Conservation (phyloP, 1,284 basidiomycete species). For the Cryptococcus depauperatus region DNA sequence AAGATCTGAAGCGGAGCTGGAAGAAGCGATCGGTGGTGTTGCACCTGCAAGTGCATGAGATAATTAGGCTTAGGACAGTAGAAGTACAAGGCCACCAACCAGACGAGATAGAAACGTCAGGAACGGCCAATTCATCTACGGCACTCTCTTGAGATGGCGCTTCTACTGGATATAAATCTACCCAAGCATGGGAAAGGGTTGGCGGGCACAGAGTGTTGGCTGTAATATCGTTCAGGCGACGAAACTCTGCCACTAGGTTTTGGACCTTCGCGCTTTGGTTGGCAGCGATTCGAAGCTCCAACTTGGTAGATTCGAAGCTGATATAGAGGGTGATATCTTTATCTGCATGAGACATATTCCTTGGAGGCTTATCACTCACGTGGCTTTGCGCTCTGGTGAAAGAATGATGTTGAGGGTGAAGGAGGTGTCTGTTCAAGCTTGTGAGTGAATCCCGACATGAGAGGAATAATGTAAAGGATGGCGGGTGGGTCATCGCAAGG, state of each 20-base stretch:
- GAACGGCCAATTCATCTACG: too few relatives aligned
- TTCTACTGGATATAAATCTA: slow-evolving; percentile 24
- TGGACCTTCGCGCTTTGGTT: slow-evolving; percentile 25
- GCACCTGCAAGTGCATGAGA: too few relatives aligned
- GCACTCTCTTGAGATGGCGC: slow-evolving; percentile 1
- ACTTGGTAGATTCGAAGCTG: slow-evolving; percentile 58
- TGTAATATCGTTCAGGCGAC: slow-evolving; percentile 12
- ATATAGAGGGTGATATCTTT: slow-evolving; percentile 26
- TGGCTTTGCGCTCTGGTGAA: slow-evolving; percentile 37
- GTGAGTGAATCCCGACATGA: slow-evolving; percentile 21
- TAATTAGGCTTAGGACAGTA: too few relatives aligned
- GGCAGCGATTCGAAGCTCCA: slow-evolving; percentile 65
- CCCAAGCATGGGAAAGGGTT: slow-evolving; percentile 23
- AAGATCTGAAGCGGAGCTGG: too few relatives aligned
- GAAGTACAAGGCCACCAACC: too few relatives aligned
- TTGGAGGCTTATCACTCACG: slow-evolving; percentile 20
- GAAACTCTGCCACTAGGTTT: slow-evolving; percentile 24
- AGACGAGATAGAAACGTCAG: too few relatives aligned
- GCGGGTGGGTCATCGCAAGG: background rate
- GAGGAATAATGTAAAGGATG: slow-evolving; percentile 25
- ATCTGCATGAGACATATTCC: background rate
- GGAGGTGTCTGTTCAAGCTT: slow-evolving; percentile 35
- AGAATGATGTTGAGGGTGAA: slow-evolving; percentile 37
- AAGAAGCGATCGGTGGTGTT: too few relatives aligned
- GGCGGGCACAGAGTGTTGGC: slow-evolving; percentile 6